Evolutionary conservation across 495 filamentous ascomycete genomes (phyloP), one percentile per base, ranked within the genome.

Genomic region (Pyrenula massariospora): DNA sequence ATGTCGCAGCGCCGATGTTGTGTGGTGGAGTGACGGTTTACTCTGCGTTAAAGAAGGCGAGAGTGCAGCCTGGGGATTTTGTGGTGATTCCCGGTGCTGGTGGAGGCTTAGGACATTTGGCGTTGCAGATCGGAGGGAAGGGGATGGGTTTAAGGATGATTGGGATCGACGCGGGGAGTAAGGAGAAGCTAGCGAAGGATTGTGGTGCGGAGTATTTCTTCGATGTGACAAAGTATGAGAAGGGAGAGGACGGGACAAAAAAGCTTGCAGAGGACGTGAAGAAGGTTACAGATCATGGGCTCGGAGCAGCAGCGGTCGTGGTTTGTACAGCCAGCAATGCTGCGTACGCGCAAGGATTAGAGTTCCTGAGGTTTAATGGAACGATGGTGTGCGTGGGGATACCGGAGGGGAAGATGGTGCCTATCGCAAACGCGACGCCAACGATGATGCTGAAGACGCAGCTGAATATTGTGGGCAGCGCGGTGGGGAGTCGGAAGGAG

Each of bases 191-290:
- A n/a, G 77, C 83, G 24, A 73, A 75, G 21, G 72, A 74, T 0
- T 81, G 71, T 31, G 86, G 86, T 1, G 85, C 84, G 1, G 84
- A 88, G 66, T 73, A 78, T 56, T 89, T 88, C 64, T 70, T 89
- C 56, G 84, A 85, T 57, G 66, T 84, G 52, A 81, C 79, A n/a
- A 73, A 80, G 56, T 77, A 77, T 62, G 75, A 80, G 24, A 69
- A 72, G 5, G 66, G 67, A 25, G 68, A 63, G 15, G 72, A 66
- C 0, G 68, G 85, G 24, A 66, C 73, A 11, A 58, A 67, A 22
- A 42, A 42, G 15, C 31, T 42, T 15, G 31, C 31, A 42, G 74
- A 79, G 49, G 78, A 83, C 20, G 75, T 84, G 42, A 80, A 79
- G 60, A 70, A 69, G 3, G 61, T 81, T n/a, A 79, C 83, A 0